These are phyloP conservation scores for Podosphaera xanthii DNA, from an alignment of 2,329 filamentous ascomycete genomes.

Conservation along the genomic window DNA sequence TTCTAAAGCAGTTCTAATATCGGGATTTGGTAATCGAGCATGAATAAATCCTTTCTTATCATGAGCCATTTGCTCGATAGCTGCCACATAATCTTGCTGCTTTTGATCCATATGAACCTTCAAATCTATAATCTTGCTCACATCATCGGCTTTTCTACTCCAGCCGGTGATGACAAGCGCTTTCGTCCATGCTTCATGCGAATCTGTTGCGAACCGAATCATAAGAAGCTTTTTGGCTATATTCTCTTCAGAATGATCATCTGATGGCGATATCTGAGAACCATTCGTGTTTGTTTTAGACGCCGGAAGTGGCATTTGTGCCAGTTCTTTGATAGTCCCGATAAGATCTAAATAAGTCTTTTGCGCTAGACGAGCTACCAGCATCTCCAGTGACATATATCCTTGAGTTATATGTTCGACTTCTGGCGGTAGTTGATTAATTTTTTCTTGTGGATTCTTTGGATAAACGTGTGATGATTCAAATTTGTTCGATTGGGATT, in stretches of 20 bases:
- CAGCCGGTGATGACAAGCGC: conserved; percentile 76
- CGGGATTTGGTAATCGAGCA: conserved; percentile 67
- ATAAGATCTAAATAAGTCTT: conserved; percentile 59
- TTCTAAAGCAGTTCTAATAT: conserved; percentile 73
- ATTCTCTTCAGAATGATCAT: conserved; percentile 41
- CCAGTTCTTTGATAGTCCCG: conserved; percentile 45
- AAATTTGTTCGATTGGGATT: too few relatives aligned
- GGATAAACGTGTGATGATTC: too few relatives aligned
- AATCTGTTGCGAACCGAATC: conserved; percentile 55
- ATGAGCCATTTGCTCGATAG: conserved; percentile 40
- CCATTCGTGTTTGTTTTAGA: conserved; percentile 29
- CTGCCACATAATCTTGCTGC: conserved; percentile 33
- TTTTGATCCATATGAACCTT: conserved; percentile 49
- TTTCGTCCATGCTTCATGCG: conserved; percentile 80
- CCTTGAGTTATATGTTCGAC: conserved; percentile 50
- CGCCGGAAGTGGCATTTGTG: conserved; percentile 38
- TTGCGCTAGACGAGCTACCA: conserved; percentile 63
- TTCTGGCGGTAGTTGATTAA: conserved; percentile 37
- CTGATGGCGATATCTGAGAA: conserved; percentile 19
- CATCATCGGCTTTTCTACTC: conserved; percentile 56
- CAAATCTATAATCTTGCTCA: conserved; percentile 75
- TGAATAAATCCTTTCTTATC: conserved; percentile 50
- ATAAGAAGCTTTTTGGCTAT: conserved; percentile 52
- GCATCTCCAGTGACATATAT: conserved; percentile 50
- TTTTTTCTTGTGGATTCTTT: conserved; percentile 15